A percentile compares a stretch with the other conserved stretches of the same genome.
Conservation (phyloP, 2,329 filamentous ascomycete species). For the Chaetomium olivaceum region DNA sequence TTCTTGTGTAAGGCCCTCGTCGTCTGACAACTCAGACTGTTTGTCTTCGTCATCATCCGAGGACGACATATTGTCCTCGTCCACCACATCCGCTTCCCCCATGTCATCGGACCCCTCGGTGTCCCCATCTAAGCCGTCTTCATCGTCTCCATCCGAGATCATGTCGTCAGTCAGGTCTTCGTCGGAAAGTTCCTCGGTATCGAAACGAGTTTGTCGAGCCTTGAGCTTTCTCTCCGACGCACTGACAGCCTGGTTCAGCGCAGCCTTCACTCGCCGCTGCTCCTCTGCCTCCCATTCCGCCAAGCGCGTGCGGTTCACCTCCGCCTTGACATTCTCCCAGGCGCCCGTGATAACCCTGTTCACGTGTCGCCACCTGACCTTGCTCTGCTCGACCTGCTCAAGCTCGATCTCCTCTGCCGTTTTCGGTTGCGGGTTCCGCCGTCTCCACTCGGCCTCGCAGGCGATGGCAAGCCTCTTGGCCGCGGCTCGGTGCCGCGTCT, state of each 20-base stretch:
- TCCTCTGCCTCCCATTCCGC: constrained; percentile 66
- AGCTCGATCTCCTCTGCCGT: constrained; percentile 77
- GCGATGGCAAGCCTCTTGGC: constrained; percentile 81
- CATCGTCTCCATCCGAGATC: constrained; percentile 46
- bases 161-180: constrained; percentile 50
- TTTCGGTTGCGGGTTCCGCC: constrained; percentile 65
- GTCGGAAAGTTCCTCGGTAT: constrained; percentile 51
- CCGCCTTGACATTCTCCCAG: constrained; percentile 64
- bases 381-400: constrained; percentile 70
- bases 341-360: constrained; percentile 57
- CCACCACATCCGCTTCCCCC: constrained; percentile 45
- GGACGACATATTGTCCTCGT: constrained; percentile 61
- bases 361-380: constrained; percentile 70
- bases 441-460: constrained; percentile 72
- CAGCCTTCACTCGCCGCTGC: constrained; percentile 64
- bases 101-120: constrained; percentile 36
- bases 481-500: constrained; percentile 70
- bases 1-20: constrained; percentile 68
- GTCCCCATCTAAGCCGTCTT: constrained; percentile 33
- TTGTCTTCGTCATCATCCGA: constrained; percentile 64
- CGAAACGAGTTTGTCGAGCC: constrained; percentile 56
- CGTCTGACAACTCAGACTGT: constrained; percentile 56
- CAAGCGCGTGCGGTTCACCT: constrained; percentile 61
- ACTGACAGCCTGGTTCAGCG: constrained; percentile 71
- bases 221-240: constrained; percentile 69